phyloP scores from a whole-genome alignment of 1,139 yeast species.

The Lodderomyces jiufengensis region DNA sequence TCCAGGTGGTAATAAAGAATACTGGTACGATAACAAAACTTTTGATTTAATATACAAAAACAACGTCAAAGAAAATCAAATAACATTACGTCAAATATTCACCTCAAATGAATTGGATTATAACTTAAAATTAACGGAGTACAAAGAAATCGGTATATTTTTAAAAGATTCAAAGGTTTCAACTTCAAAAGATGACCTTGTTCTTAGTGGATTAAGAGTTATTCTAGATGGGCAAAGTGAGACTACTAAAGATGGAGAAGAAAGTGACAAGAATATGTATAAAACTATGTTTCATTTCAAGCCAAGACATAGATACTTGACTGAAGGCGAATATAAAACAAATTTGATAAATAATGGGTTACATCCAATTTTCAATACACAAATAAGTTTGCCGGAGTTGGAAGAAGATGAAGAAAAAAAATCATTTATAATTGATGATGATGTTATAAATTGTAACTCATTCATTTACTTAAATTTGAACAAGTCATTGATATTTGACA shows the following conservation, averaged over 20 bases:
- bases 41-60: constrained; percentile 17
- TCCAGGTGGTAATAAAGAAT: background rate
- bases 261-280: constrained; percentile 19
- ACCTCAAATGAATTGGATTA: constrained; percentile 9
- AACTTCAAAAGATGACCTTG: constrained; percentile 30
- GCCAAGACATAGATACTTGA: constrained; percentile 34
- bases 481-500: constrained; percentile 38
- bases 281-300: constrained; percentile 43
- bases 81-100: constrained; percentile 16
- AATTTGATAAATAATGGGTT: constrained; percentile 21
- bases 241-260: constrained; percentile 11
- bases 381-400: background rate
- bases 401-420: too few relatives aligned
- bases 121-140: constrained; percentile 8
- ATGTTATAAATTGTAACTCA: constrained; percentile 28
- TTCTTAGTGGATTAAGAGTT: constrained; percentile 34
- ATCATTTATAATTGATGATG: constrained; percentile 22
- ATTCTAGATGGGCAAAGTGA: constrained; percentile 18
- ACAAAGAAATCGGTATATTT: constrained; percentile 37
- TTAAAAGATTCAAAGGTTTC: constrained; percentile 23
- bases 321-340: constrained; percentile 1
- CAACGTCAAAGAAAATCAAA: constrained; percentile 6
- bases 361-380: constrained; percentile 30
- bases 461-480: constrained; percentile 33
- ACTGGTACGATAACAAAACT: constrained; percentile 3